Evolutionary conservation across 2,329 filamentous ascomycete genomes (phyloP).

Genomic region (Ophiocordyceps unilateralis): DNA sequence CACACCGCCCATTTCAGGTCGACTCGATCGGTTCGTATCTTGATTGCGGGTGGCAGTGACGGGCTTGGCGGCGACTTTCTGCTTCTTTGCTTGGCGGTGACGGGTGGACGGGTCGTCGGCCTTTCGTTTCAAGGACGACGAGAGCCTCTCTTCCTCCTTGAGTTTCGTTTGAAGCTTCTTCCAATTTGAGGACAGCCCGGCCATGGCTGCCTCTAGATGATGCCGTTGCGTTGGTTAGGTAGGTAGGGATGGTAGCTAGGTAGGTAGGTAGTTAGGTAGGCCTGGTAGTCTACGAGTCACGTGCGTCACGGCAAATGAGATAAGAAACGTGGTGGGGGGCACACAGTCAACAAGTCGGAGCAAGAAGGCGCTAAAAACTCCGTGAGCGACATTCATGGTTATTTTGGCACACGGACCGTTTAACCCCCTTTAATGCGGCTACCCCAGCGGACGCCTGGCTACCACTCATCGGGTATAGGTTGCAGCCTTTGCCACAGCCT

Average conservation of each 20-base stretch:
- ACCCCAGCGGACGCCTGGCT: not conserved
- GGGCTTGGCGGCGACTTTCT: conserved; percentile 7
- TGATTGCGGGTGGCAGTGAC: not conserved
- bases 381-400: too few species aligned
- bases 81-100: conserved; percentile 11
- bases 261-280: too few species aligned
- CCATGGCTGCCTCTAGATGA: conserved; percentile 9
- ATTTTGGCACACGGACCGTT: not conserved
- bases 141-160: conserved; percentile 25
- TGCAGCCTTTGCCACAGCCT: not conserved
- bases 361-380: too few species aligned
- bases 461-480: not conserved
- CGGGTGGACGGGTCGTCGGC: conserved; percentile 12
- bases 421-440: not conserved
- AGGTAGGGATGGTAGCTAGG: too few species aligned
- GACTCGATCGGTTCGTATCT: not conserved
- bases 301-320: too few species aligned
- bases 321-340: too few species aligned
- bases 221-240: too few species aligned
- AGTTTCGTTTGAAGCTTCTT: conserved; percentile 55
- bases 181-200: conserved; percentile 53
- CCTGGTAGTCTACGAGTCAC: too few species aligned
- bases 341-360: too few species aligned
- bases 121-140: conserved; percentile 25
- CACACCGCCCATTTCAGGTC: conserved; percentile 34